Percentiles rank a stretch among this genome's conserved stretches.
These are phyloP conservation scores for Albatrellus ellisii DNA, from an alignment of 768 basidiomycete genomes.

Conservation along the genomic window DNA sequence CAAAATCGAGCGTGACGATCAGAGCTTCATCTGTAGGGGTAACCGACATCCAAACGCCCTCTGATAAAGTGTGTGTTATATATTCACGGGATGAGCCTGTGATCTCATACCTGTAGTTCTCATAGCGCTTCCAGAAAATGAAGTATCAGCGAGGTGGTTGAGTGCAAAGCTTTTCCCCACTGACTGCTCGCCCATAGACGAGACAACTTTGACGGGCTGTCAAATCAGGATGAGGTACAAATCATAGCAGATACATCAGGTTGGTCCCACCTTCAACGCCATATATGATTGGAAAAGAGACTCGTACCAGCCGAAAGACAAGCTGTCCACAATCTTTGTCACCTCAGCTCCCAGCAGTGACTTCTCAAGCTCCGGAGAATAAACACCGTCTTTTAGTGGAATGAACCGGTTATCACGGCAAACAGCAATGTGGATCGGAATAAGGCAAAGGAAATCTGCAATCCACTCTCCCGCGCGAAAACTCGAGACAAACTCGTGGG, in stretches of 20 bases:
- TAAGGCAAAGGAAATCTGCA: conserved; percentile 44
- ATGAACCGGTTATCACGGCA: conserved; percentile 47
- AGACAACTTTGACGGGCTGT: conserved; percentile 46
- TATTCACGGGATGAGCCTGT: not conserved
- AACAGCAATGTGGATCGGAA: conserved; percentile 51
- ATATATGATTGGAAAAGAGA: conserved; percentile 50
- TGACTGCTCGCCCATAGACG: conserved; percentile 59
- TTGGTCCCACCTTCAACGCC: conserved; percentile 32
- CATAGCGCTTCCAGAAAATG: conserved; percentile 55
- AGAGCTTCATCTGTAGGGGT: conserved; percentile 42
- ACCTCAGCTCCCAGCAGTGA: conserved; percentile 47
- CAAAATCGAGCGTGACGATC: conserved; percentile 51
- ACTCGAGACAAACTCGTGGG: conserved; percentile 23
- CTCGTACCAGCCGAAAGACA: conserved; percentile 56
- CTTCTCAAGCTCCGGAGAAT: conserved; percentile 35
- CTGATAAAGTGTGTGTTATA: conserved; percentile 14
- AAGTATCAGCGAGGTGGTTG: conserved; percentile 50
- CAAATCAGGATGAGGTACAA: conserved; percentile 29
- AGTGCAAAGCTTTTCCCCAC: conserved; percentile 49
- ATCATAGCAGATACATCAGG: conserved; percentile 24
- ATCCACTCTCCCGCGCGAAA: conserved; percentile 48
- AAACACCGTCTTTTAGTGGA: conserved; percentile 45
- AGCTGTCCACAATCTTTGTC: conserved; percentile 36
- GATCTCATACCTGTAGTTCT: conserved; percentile 32
- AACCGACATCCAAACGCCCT: conserved; percentile 58